Evolutionary conservation across 164 flowering plant species (phyloP).

Genomic region (Dillenia turbinata): DNA sequence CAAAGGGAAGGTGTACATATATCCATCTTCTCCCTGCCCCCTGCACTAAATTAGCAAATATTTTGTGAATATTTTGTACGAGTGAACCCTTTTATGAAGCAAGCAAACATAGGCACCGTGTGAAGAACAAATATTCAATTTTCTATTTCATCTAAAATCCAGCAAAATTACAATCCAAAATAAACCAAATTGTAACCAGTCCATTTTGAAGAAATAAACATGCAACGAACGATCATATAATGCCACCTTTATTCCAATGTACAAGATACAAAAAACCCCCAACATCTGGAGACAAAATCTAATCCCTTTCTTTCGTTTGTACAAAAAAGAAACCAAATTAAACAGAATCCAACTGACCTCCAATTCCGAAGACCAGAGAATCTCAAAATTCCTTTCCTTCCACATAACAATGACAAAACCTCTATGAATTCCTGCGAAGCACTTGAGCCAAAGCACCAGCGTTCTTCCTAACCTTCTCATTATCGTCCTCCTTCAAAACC

Average conservation of each 20-base stretch:
- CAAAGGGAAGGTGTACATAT: too few relatives aligned
- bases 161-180: too few relatives aligned
- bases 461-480: constrained; percentile 73
- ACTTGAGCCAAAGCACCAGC: constrained; percentile 60
- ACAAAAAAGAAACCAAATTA: constrained; percentile 20
- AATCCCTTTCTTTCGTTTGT: constrained; percentile 24
- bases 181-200: too few relatives aligned
- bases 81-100: too few relatives aligned
- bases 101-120: too few relatives aligned
- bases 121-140: too few relatives aligned
- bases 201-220: too few relatives aligned
- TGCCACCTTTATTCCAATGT: constrained; percentile 20
- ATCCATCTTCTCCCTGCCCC: too few relatives aligned
- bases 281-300: constrained; percentile 11
- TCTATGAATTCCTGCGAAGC: constrained; percentile 26
- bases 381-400: background rate
- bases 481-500: constrained; percentile 72
- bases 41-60: too few relatives aligned
- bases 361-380: constrained; percentile 2
- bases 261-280: constrained; percentile 20
- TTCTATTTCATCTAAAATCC: too few relatives aligned
- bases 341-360: constrained; percentile 28
- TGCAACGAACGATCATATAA: constrained; percentile 6
- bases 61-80: too few relatives aligned
- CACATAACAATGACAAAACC: constrained; percentile 4